Evolutionary conservation across 306 rosid species (phyloP).

Genomic region (Inga leiocalycina): DNA sequence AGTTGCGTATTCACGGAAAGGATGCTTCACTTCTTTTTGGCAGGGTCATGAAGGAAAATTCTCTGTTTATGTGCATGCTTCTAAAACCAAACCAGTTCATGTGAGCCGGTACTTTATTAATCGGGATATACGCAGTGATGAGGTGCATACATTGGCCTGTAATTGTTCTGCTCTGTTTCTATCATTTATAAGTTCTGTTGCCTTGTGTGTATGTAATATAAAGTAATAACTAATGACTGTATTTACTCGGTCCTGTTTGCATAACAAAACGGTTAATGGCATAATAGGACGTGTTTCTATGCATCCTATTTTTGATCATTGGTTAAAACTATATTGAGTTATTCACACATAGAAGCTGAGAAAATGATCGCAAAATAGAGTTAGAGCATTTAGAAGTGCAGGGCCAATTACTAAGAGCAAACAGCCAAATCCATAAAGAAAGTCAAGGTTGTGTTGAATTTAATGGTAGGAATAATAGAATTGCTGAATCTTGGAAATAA

Average conservation of each 20-base stretch:
- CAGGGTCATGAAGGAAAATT: conserved; percentile 99
- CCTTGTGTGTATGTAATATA: not conserved
- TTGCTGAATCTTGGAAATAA: not conserved
- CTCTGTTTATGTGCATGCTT: conserved; percentile 95
- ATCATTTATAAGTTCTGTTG: not conserved
- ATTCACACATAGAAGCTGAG: not conserved
- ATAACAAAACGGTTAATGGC: not conserved
- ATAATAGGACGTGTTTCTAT: not conserved
- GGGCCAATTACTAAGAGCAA: not conserved
- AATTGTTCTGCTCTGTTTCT: conserved; percentile 28
- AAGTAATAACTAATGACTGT: not conserved
- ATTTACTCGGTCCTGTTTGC: not conserved
- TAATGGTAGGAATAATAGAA: not conserved
- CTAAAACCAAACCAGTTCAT: conserved; percentile 82
- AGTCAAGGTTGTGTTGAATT: not conserved
- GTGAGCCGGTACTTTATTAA: conserved; percentile 77
- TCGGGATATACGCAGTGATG: conserved; percentile 82
- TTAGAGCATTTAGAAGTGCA: not conserved
- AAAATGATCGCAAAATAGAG: not conserved
- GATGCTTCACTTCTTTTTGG: conserved; percentile 37
- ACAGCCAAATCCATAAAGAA: not conserved
- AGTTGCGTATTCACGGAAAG: conserved; percentile 34
- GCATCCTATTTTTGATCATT: not conserved
- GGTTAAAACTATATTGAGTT: not conserved
- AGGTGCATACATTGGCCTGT: conserved; percentile 53